phyloP scores from a whole-genome alignment of 305 asterid species.

The Withania somnifera region DNA sequence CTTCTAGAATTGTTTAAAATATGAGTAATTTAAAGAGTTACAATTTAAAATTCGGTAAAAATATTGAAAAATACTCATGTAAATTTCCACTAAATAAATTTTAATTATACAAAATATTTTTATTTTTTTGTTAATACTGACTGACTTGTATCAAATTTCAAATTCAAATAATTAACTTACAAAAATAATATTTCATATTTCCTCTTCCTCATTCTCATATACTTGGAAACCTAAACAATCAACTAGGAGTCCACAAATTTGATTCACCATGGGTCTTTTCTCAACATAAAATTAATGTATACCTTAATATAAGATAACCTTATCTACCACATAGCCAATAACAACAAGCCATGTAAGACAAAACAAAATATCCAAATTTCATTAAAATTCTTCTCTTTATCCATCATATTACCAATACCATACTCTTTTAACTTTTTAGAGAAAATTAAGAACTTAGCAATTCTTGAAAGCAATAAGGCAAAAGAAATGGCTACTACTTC shows the following conservation, averaged over 20 bases:
- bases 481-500: constrained; percentile 56
- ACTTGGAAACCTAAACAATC: background rate
- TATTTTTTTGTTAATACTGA: too few species aligned
- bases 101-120: background rate
- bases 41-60: too few species aligned
- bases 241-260: background rate
- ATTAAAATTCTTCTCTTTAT: constrained; percentile 7
- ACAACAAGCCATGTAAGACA: constrained; percentile 42
- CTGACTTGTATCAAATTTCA: background rate
- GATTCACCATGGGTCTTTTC: background rate
- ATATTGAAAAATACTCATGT: too few species aligned
- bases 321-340: constrained; percentile 42
- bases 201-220: background rate
- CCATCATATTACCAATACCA: background rate
- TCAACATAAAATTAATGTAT: background rate
- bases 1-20: too few species aligned
- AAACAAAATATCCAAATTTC: constrained; percentile 7
- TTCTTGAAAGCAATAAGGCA: background rate
- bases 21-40: too few species aligned
- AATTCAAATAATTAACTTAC: background rate
- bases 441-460: background rate
- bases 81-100: background rate
- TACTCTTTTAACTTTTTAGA: background rate
- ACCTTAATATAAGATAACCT: constrained; percentile 30
- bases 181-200: background rate